These are phyloP conservation scores for Tetraselmis chui DNA, from an alignment of 139 green algal species.

Conservation along the genomic window DNA sequence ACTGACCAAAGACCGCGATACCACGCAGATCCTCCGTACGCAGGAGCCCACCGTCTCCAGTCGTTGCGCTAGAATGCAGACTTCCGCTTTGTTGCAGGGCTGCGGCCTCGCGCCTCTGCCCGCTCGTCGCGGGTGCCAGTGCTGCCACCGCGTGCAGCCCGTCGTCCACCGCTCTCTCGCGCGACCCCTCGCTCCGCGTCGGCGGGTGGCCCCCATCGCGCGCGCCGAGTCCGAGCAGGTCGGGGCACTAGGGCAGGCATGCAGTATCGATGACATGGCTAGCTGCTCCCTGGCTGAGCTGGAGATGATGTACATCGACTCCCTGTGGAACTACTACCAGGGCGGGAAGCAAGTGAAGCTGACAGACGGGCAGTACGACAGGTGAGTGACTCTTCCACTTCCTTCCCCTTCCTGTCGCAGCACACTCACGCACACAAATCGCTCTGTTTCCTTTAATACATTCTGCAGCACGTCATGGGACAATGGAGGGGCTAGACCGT, in stretches of 20 bases:
- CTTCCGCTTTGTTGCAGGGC: neutral
- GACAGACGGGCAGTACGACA: constrained; percentile 20
- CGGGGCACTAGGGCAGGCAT: neutral
- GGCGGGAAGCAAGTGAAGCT: constrained; percentile 4
- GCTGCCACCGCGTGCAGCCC: neutral
- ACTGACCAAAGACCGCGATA: too few species aligned
- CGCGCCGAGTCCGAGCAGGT: neutral
- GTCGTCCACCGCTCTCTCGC: too few species aligned
- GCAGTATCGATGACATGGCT: constrained; percentile 19
- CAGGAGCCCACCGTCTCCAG: too few species aligned
- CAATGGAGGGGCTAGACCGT: too few species aligned
- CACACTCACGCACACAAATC: too few species aligned
- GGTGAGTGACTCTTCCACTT: too few species aligned
- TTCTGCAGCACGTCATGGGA: too few species aligned
- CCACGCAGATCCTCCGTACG: too few species aligned
- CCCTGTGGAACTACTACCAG: constrained; percentile 26
- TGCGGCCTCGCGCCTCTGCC: neutral
- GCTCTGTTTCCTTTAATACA: too few species aligned
- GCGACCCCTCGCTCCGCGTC: too few species aligned
- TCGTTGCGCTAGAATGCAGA: neutral
- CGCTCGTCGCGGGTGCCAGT: neutral
- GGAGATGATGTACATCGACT: constrained; percentile 31
- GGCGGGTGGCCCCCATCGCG: neutral
- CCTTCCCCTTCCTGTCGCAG: too few species aligned
- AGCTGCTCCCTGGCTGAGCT: constrained; percentile 23